Base-by-base conservation (phyloP, 2,329 filamentous ascomycete genomes). In the Clonostachys chloroleuca region DNA sequence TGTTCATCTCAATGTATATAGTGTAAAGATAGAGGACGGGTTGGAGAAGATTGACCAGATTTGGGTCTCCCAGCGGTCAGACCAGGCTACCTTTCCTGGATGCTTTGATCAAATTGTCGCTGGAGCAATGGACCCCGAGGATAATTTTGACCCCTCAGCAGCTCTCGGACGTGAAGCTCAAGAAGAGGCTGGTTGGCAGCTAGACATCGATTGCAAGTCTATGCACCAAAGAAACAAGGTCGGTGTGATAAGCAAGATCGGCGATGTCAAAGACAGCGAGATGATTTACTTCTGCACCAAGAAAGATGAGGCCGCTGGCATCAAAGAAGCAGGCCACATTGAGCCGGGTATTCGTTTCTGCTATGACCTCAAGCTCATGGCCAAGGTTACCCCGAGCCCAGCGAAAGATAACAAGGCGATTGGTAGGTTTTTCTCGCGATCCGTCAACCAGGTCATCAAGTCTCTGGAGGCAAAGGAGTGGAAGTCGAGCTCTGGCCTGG, bases 401-500 rank as follows among this genome's bases (percentile, higher is more conserved):
- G 44, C 54, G 7, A 53, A 54, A 5, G 51, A 51, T 39, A 59
- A 64, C 33, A 49, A 57, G 7, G 51, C 55, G 1, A 65, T 64
- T 39, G 58, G 58, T 12, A 51, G 49, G 3, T 66, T 68, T 46
- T 45, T 56, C 20, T 40, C 57, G 13, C 57, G 59, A 42, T 47
- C 55, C 3, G 53, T 66, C n/a, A 54, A 58, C 3, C 53, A 65
- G 18, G 59, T 68, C 34, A 61, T 59, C 54, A 40, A 47, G 8
- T 42, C 44, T 12, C 54, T 59, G 3, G 54, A 65, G 24, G 60
- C 66, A 20, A 60, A 57, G 53, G 35, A 47, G 18, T 69, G 66
- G 66, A 69, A 69, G 54, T 64, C 65, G n/a, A 68, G 67, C 45
- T 66, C 63, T 42, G 66, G 58, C n/a, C 51, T 68, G 6, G 64